Conservation (phyloP, 2,329 filamentous ascomycete species). For the Fusarium solani-melongenae region DNA sequence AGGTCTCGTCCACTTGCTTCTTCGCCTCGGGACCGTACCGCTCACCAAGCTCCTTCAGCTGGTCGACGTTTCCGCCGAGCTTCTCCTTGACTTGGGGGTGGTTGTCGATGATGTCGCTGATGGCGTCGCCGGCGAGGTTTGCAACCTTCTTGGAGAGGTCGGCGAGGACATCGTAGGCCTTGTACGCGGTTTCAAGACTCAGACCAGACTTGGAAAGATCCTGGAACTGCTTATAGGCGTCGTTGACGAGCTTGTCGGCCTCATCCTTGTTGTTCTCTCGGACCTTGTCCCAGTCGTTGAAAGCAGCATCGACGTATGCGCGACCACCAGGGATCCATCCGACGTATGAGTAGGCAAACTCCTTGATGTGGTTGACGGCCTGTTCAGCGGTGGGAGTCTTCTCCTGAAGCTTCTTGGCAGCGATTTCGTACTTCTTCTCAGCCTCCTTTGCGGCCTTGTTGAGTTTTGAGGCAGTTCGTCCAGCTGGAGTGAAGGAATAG, state of each 20-base stretch:
- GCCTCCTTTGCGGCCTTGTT: constrained; percentile 65
- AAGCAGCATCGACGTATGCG: constrained; percentile 74
- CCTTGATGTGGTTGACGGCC: constrained; percentile 72
- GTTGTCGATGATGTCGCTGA: constrained; percentile 75
- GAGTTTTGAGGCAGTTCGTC: constrained; percentile 53
- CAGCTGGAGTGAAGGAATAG: constrained; percentile 58
- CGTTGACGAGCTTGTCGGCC: constrained; percentile 73
- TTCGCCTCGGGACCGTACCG: constrained; percentile 80
- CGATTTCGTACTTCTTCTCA: constrained; percentile 68
- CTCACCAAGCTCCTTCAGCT: constrained; percentile 76
- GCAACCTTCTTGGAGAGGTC: constrained; percentile 70
- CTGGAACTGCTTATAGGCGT: constrained; percentile 76
- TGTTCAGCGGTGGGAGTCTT: constrained; percentile 74
- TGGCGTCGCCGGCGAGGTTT: constrained; percentile 70
- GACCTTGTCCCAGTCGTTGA: constrained; percentile 77
- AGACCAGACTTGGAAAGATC: constrained; percentile 68
- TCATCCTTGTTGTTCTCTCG: constrained; percentile 75
- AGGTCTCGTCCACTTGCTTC: constrained; percentile 79
- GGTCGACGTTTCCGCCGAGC: constrained; percentile 73
- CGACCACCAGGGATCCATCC: constrained; percentile 77
- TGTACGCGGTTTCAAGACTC: constrained; percentile 69
- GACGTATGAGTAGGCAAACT: constrained; percentile 75
- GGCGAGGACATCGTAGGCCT: constrained; percentile 71
- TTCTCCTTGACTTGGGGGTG: constrained; percentile 80
- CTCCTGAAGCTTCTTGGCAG: constrained; percentile 69